Evolutionary conservation across 371 early-diverging fungal species (phyloP).

Genomic region (Quaeritorhiza haematococci): DNA sequence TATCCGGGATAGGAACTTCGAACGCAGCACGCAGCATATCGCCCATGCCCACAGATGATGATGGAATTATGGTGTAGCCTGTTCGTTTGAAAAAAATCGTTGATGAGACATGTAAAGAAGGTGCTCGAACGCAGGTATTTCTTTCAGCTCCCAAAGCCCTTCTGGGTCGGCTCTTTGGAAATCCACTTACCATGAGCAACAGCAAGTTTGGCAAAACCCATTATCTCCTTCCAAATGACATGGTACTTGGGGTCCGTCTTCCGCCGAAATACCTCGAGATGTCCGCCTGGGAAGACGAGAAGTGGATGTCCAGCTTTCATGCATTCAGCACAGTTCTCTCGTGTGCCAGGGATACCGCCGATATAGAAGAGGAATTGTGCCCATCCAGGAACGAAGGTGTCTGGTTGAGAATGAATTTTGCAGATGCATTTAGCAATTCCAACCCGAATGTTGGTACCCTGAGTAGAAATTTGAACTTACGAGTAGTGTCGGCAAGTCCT

Average conservation of each 20-base stretch:
- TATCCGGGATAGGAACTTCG: slow-evolving; percentile 18
- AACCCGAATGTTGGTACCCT: too few species aligned
- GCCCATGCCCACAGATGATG: slow-evolving; percentile 9
- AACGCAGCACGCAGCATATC: slow-evolving; percentile 17
- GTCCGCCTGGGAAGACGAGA: slow-evolving; percentile 17
- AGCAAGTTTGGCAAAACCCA: slow-evolving; percentile 15
- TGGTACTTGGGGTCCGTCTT: slow-evolving; percentile 6
- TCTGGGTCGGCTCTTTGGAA: too few species aligned
- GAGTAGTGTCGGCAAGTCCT: slow-evolving; percentile 6
- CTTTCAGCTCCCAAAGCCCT: too few species aligned
- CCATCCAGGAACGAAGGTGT: slow-evolving; percentile 1
- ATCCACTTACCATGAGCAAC: slow-evolving; percentile 12
- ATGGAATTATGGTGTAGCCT: slow-evolving; percentile 24
- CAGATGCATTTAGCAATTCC: neutral
- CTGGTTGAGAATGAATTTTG: neutral
- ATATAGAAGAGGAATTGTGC: too few species aligned
- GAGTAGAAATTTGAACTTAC: too few species aligned
- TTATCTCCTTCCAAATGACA: slow-evolving; percentile 13
- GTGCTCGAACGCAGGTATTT: too few species aligned
- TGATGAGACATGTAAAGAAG: too few species aligned
- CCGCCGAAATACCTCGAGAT: slow-evolving; percentile 7
- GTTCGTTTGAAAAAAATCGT: too few species aligned
- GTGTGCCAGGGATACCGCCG: slow-evolving; percentile 11
- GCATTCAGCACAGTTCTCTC: neutral
- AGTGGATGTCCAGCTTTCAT: slow-evolving; percentile 11